Conservation (phyloP, 2,329 filamentous ascomycete species). For the Beauveria brongniartii region DNA sequence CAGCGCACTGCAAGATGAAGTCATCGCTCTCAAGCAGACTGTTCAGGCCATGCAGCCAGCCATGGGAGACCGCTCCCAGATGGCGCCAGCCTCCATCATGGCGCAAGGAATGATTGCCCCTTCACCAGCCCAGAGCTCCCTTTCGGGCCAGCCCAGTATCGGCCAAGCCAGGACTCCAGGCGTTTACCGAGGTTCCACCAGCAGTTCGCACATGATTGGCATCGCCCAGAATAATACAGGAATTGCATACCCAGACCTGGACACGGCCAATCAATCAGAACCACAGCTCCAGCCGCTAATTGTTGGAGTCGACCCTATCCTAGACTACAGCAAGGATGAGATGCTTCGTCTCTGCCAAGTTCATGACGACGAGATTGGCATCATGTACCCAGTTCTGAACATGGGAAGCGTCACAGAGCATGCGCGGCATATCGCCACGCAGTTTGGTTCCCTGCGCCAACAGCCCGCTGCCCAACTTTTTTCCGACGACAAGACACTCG, state of each 20-base stretch:
- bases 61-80: slow-evolving; percentile 36
- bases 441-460: slow-evolving; percentile 50
- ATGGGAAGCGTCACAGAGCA: slow-evolving; percentile 65
- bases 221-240: slow-evolving; percentile 88
- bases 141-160: slow-evolving; percentile 31
- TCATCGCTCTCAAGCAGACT: slow-evolving; percentile 66
- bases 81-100: slow-evolving; percentile 31
- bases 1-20: slow-evolving; percentile 69
- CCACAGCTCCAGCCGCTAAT: not conserved
- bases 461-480: slow-evolving; percentile 30
- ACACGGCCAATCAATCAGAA: slow-evolving; percentile 47
- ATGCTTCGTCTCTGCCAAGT: slow-evolving; percentile 69
- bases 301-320: slow-evolving; percentile 59
- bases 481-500: slow-evolving; percentile 49
- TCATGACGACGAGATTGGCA: slow-evolving; percentile 82
- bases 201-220: slow-evolving; percentile 75
- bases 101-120: slow-evolving; percentile 20
- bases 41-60: slow-evolving; percentile 55
- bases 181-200: slow-evolving; percentile 77
- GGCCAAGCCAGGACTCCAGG: slow-evolving; percentile 43
- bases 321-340: slow-evolving; percentile 69
- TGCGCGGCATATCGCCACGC: slow-evolving; percentile 60
- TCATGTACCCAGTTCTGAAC: slow-evolving; percentile 84
- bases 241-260: slow-evolving; percentile 51
- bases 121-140: slow-evolving; percentile 35